Base-by-base conservation (phyloP, 208 protist genomes). In the Leishmania aethiopica region DNA sequence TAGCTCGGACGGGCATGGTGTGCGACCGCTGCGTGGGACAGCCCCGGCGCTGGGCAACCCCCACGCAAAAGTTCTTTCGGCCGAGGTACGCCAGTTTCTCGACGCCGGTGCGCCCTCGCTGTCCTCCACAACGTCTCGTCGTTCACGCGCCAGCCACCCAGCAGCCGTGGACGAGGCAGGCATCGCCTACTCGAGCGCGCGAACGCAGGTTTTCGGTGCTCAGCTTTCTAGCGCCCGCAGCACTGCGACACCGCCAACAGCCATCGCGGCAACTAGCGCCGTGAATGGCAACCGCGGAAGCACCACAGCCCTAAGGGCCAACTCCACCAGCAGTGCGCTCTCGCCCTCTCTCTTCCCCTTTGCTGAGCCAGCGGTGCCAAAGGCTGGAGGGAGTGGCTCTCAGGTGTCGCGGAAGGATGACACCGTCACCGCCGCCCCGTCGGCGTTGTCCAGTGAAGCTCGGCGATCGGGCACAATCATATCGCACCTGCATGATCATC, bases 41-140 rank as follows among this genome's bases (percentile, higher is more conserved):
- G 35, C 55, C 7, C 78, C 47, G 15, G 59, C 62, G 2, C 47
- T 49, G 11, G 82, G 73, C 35, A 67, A 79, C 8, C 59, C 82
- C 8, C 32, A 60, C 42, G 66, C 28, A 3, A 49, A 82, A 0
- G 37, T 77, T 6, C 73, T 82, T n/a, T 79, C 78, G 42, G 71
- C 78, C 8, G 73, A 69, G 13, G 75, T 70, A 15, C 73, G 82
- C 5, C 49, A 53, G 2, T 79, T 76, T 42, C 49, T 82, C 28
- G 49, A 71, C 1, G 74, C 60, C 13, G 70, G 67, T 1, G 53
- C 51, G 5, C 37, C 35, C 42, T 19, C 17, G n/a, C 42, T 3
- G 7, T 2, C 45, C 76, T 67, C 37, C 28, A 28, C 32, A 22
- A 60, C 72, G 0, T 28, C 72, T 40, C 42, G 10, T 37, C 49